Conservation (phyloP, 768 basidiomycete species). For the Auriscalpium vulgare region DNA sequence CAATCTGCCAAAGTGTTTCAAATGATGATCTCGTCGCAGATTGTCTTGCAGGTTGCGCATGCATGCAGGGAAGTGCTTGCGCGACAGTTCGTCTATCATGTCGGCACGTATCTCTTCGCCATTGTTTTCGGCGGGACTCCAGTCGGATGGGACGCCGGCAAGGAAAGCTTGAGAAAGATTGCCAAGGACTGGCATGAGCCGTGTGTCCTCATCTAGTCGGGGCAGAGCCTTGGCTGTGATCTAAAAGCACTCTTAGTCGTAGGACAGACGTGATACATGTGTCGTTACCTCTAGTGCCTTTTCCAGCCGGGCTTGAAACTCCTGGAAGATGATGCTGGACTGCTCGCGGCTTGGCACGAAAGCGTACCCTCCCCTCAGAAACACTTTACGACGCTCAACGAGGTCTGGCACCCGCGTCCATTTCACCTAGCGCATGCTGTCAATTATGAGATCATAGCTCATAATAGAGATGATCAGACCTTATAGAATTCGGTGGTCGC, state of each 20-base stretch:
- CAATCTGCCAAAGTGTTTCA: slow-evolving; percentile 88
- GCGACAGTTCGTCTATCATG: slow-evolving; percentile 84
- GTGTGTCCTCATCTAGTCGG: slow-evolving; percentile 89
- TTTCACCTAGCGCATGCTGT: slow-evolving; percentile 52
- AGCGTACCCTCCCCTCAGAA: slow-evolving; percentile 76
- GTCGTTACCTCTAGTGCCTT: slow-evolving; percentile 64
- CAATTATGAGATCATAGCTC: background rate
- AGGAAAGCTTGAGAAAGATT: slow-evolving; percentile 93
- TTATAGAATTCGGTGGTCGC: too few species aligned
- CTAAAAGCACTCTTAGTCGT: slow-evolving; percentile 30
- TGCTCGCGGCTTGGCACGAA: slow-evolving; percentile 75
- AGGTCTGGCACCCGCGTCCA: slow-evolving; percentile 96
- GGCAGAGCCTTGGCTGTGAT: slow-evolving; percentile 80
- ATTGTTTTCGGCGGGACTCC: slow-evolving; percentile 46
- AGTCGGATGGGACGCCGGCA: slow-evolving; percentile 82
- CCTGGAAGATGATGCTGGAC: slow-evolving; percentile 81
- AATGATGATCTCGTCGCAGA: slow-evolving; percentile 68
- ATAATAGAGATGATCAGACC: too few species aligned
- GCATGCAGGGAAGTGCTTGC: slow-evolving; percentile 89
- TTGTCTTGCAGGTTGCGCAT: slow-evolving; percentile 87
- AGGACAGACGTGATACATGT: background rate
- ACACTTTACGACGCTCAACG: slow-evolving; percentile 72
- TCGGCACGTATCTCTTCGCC: slow-evolving; percentile 80
- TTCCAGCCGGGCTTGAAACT: slow-evolving; percentile 68
- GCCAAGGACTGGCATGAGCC: slow-evolving; percentile 79